phyloP scores from a whole-genome alignment of 805 yeast genomes.

The Kluyveromyces aestuarii region DNA sequence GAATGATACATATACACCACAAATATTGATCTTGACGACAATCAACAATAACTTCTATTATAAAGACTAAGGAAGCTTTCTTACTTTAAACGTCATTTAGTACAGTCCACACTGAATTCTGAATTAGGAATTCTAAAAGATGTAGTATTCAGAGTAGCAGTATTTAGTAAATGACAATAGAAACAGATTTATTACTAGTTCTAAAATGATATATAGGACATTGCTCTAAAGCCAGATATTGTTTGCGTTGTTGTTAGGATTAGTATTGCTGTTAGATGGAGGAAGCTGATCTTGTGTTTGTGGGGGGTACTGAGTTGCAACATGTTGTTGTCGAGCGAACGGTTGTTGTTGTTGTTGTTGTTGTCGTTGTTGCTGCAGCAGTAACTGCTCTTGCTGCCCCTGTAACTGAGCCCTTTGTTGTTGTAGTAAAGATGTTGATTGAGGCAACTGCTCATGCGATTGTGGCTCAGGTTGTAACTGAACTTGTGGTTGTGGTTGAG shows the following conservation, averaged over 20 bases:
- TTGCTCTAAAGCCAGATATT: conserved; percentile 1
- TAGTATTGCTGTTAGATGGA: conserved; percentile 12
- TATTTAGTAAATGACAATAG: background rate
- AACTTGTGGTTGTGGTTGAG: conserved; percentile 5
- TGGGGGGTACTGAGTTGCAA: background rate
- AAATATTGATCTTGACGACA: too few relatives aligned
- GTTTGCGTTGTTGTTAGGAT: conserved; percentile 2
- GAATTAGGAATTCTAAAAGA: too few relatives aligned
- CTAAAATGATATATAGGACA: background rate
- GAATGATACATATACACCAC: too few relatives aligned
- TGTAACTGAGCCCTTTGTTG: conserved; percentile 5
- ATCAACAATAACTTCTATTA: too few relatives aligned
- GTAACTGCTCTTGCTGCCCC: conserved; percentile 9
- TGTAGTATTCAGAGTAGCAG: background rate
- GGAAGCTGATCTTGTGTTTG: conserved; percentile 18
- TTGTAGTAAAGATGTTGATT: conserved; percentile 4
- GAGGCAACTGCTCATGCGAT: conserved; percentile 1
- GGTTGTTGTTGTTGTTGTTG: conserved; percentile 15
- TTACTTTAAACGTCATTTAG: too few relatives aligned
- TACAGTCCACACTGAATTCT: too few relatives aligned
- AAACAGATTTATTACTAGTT: background rate
- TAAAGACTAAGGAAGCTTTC: too few relatives aligned
- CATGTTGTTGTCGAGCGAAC: conserved; percentile 6
- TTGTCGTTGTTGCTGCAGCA: conserved; percentile 9
- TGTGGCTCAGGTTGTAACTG: background rate